These are phyloP conservation scores for Setaria italica DNA, from an alignment of 202 grass and related monocot genomes.

Conservation along the genomic window DNA sequence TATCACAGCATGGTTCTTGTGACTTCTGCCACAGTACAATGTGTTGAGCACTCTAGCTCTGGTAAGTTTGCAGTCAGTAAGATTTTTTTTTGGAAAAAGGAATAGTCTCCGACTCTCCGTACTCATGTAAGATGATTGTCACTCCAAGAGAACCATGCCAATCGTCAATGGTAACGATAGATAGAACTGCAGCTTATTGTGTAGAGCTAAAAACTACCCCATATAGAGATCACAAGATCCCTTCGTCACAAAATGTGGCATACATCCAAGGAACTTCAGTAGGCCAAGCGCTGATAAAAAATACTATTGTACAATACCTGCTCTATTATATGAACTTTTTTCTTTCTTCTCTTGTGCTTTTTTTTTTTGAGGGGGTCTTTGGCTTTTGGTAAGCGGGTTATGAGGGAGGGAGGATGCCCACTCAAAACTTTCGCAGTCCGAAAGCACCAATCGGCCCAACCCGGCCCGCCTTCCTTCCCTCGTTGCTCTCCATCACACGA, in stretches of 20 bases:
- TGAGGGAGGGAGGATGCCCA: background rate
- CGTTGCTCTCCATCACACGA: background rate
- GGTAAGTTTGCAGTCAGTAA: background rate
- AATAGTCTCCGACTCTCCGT: too few species aligned
- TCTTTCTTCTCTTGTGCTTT: background rate
- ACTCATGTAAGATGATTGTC: background rate
- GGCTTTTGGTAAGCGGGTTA: background rate
- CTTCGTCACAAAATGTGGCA: background rate
- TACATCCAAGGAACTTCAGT: background rate
- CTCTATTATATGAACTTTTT: background rate
- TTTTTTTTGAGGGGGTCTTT: background rate
- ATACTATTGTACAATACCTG: background rate
- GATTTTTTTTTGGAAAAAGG: background rate
- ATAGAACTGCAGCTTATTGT: background rate
- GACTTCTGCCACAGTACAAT: background rate
- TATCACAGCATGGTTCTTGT: background rate
- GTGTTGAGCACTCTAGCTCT: background rate
- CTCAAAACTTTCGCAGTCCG: background rate
- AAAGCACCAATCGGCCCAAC: background rate
- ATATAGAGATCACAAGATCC: background rate
- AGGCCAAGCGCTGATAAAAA: background rate
- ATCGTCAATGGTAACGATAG: background rate
- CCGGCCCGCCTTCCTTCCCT: background rate
- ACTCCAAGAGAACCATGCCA: background rate
- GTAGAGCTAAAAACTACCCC: background rate